Percentiles rank a stretch among this genome's conserved stretches.
Evolutionary conservation across 1,284 basidiomycete species (phyloP).

Genomic region (Takashimella tepidaria): DNA sequence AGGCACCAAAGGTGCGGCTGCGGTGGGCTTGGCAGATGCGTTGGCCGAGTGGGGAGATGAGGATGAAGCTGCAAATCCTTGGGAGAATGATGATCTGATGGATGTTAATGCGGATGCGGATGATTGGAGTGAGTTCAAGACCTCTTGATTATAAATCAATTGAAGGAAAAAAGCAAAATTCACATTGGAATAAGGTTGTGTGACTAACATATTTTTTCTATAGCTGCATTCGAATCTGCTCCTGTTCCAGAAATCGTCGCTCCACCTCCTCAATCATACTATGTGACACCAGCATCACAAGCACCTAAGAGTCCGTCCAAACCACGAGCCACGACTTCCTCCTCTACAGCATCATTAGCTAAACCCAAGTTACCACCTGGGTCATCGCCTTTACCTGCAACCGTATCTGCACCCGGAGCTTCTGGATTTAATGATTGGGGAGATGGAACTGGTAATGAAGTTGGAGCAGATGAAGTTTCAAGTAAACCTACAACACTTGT

Average conservation of each 20-base stretch:
- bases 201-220: no score
- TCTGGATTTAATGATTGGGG: slow-evolving; percentile 3
- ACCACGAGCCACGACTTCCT: slow-evolving; percentile 1
- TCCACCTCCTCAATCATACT: slow-evolving; percentile 36
- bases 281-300: slow-evolving; percentile 20
- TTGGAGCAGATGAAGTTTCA: no score
- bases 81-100: slow-evolving; percentile 70
- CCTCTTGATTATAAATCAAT: no score
- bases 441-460: slow-evolving; percentile 6
- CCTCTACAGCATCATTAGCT: background rate
- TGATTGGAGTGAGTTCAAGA: slow-evolving; percentile 83
- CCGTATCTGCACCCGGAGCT: background rate
- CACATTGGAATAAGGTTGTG: no score
- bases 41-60: slow-evolving; percentile 53
- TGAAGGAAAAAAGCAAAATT: no score
- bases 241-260: slow-evolving; percentile 42
- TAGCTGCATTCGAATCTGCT: slow-evolving; percentile 78
- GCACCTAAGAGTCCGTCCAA: slow-evolving; percentile 9
- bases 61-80: slow-evolving; percentile 54
- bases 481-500: slow-evolving; percentile 1
- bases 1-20: background rate
- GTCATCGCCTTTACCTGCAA: slow-evolving; percentile 4
- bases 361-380: slow-evolving; percentile 1
- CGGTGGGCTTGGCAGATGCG: slow-evolving; percentile 54
- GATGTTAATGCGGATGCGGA: slow-evolving; percentile 77